Base-by-base conservation (phyloP, 192 early-diverging fungal genomes). In the Podila epigama region DNA sequence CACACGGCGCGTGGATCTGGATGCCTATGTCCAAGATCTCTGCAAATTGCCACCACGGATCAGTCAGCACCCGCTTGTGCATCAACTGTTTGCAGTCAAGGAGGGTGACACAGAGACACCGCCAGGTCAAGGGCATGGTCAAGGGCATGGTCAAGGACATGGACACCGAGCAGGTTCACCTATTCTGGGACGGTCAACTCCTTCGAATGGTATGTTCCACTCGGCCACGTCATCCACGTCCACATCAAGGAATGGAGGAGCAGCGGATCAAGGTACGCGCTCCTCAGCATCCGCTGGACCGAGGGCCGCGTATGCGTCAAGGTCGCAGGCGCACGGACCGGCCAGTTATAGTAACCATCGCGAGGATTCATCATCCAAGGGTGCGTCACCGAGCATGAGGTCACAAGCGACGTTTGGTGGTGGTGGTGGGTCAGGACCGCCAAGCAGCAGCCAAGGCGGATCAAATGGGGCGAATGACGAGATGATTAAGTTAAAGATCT, bases 401-500 rank as follows among this genome's bases (percentile, higher is more conserved):
- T 66, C 71, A 4, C 70, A 52, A 20, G 28, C 71, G 12, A 55
- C 55, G 51, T 57, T 54, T 20, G 20, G n/a, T n/a, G n/a, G n/a
- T n/a, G n/a, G n/a, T n/a, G n/a, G n/a, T n/a, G n/a, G n/a, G n/a
- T n/a, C 56, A 4, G 20, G 8, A 11, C 29, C 40, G 22, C 8
- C 68, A 27, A 56, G 28, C 12, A 41, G 10, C n/a, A 28, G 53
- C 29, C 18, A 35, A 22, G 62, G 70, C 11, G 55, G 55, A 11
- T 22, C 57, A 32, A 60, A n/a, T 39, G 39, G 37, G 1, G 35
- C 57, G 20, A 51, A 35, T 16, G 59, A 51, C 13, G 68, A 71
- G 55, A 63, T 68, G 55, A 87, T 93, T 48, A 93, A 92, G 68
- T 84, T 91, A 58, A 93, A 93, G 77, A 88, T 93, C 53, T 84